phyloP scores from a whole-genome alignment of 2,329 filamentous ascomycete species.

The Venturia aucupariae region DNA sequence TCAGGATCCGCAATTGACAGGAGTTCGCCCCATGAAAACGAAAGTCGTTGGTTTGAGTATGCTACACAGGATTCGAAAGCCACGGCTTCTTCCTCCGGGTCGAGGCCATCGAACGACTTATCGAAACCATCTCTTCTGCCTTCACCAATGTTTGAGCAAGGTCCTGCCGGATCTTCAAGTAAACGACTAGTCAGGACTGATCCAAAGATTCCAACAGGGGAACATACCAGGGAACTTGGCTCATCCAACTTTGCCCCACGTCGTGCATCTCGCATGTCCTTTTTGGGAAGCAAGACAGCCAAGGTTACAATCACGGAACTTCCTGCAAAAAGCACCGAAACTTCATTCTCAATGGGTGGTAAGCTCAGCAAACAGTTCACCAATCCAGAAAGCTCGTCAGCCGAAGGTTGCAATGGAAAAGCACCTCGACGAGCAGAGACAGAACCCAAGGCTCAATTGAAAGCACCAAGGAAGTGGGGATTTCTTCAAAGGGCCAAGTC shows the following conservation, averaged over 20 bases:
- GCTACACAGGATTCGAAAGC: neutral
- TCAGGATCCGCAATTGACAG: slow-evolving; percentile 21
- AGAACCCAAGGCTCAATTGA: slow-evolving; percentile 24
- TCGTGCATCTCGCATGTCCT: slow-evolving; percentile 11
- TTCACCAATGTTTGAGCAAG: slow-evolving; percentile 14
- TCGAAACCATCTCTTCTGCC: slow-evolving; percentile 10
- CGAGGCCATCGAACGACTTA: neutral
- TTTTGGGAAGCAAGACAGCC: slow-evolving; percentile 10
- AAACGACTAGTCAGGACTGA: neutral
- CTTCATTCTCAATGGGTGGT: neutral
- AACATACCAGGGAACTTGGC: neutral
- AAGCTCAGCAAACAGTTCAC: neutral
- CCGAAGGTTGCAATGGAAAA: neutral
- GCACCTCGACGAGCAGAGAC: neutral
- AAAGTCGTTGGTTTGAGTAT: neutral
- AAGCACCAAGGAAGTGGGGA: slow-evolving; percentile 44
- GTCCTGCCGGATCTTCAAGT: neutral
- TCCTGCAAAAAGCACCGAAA: neutral
- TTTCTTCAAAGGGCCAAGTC: slow-evolving; percentile 47
- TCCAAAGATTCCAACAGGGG: neutral
- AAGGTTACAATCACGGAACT: neutral
- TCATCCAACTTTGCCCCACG: neutral
- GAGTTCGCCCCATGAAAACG: neutral
- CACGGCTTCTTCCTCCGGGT: neutral
- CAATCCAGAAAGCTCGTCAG: neutral